phyloP scores from a whole-genome alignment of 352 stramenopile genomes.

The Globisporangium middletonii region DNA sequence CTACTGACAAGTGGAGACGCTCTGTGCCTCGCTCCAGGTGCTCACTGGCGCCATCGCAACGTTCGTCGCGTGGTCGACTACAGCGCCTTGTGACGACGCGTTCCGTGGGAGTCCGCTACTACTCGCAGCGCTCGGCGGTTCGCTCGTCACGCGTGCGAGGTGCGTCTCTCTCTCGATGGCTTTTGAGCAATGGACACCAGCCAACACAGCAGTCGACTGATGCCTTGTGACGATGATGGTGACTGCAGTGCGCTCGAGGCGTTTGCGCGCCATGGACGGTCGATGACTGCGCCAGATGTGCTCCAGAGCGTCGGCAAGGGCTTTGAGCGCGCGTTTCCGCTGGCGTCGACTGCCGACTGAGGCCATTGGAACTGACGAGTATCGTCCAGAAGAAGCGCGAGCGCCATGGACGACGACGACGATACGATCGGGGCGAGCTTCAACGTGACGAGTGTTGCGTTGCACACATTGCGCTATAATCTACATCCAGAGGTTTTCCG shows the following conservation, averaged over 20 bases:
- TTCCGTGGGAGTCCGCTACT: slow-evolving; percentile 49
- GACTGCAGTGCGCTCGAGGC: slow-evolving; percentile 38
- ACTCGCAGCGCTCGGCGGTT: slow-evolving; percentile 71
- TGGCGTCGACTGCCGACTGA: not conserved
- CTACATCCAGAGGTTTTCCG: no score
- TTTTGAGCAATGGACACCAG: not conserved
- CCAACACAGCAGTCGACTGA: not conserved
- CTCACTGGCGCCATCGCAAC: slow-evolving; percentile 77
- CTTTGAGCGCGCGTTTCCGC: slow-evolving; percentile 41
- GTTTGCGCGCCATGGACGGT: slow-evolving; percentile 61
- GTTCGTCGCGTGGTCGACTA: slow-evolving; percentile 69
- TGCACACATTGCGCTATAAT: no score
- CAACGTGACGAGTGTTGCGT: no score
- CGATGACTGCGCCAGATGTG: slow-evolving; percentile 84
- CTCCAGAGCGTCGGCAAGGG: slow-evolving; percentile 59
- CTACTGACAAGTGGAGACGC: not conserved
- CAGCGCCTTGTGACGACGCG: slow-evolving; percentile 25
- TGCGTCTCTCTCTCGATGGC: slow-evolving; percentile 4
- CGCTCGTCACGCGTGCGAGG: slow-evolving; percentile 75
- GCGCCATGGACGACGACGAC: not conserved
- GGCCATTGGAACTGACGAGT: no score
- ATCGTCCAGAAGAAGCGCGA: no score
- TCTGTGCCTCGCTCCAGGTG: slow-evolving; percentile 26
- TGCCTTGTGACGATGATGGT: not conserved
- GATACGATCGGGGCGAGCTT: no score